Evolutionary conservation across 2,329 filamentous ascomycete species (phyloP).

Genomic region (Xylariomycetidae sp.): DNA sequence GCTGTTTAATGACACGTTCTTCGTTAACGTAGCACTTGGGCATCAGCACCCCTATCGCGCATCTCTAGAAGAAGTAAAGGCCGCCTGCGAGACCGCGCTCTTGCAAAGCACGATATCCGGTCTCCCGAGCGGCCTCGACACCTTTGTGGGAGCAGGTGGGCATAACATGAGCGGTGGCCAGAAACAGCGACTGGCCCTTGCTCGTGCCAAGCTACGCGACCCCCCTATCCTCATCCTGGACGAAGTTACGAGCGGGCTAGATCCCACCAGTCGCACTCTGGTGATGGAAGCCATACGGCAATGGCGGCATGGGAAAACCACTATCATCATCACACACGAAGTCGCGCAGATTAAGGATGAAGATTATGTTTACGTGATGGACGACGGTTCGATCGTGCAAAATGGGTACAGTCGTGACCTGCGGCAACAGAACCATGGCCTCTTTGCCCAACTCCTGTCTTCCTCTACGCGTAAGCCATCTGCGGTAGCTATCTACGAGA

Average conservation of each 20-base stretch:
- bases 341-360: slow-evolving; percentile 65
- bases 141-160: slow-evolving; percentile 65
- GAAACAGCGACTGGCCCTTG: slow-evolving; percentile 74
- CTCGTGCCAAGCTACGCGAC: slow-evolving; percentile 71
- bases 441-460: slow-evolving; percentile 41
- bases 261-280: slow-evolving; percentile 61
- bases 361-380: slow-evolving; percentile 79
- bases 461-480: slow-evolving; percentile 7
- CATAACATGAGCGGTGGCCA: slow-evolving; percentile 78
- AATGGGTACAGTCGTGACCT: slow-evolving; percentile 61
- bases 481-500: too few species aligned
- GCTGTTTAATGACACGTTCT: slow-evolving; percentile 77
- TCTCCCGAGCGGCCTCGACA: slow-evolving; percentile 68
- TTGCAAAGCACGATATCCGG: slow-evolving; percentile 62
- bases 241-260: slow-evolving; percentile 82
- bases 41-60: slow-evolving; percentile 43
- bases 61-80: slow-evolving; percentile 49
- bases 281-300: slow-evolving; percentile 71
- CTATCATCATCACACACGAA: slow-evolving; percentile 91
- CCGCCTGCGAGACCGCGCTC: slow-evolving; percentile 62
- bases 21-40: slow-evolving; percentile 74
- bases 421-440: slow-evolving; percentile 32
- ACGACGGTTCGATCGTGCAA: slow-evolving; percentile 63
- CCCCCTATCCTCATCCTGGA: slow-evolving; percentile 80
- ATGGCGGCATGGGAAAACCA: slow-evolving; percentile 80